A percentile compares a stretch with the other conserved stretches of the same genome.
Conservation (phyloP, 148 eudicot genomes). For the Nepenthes mirabilis region DNA sequence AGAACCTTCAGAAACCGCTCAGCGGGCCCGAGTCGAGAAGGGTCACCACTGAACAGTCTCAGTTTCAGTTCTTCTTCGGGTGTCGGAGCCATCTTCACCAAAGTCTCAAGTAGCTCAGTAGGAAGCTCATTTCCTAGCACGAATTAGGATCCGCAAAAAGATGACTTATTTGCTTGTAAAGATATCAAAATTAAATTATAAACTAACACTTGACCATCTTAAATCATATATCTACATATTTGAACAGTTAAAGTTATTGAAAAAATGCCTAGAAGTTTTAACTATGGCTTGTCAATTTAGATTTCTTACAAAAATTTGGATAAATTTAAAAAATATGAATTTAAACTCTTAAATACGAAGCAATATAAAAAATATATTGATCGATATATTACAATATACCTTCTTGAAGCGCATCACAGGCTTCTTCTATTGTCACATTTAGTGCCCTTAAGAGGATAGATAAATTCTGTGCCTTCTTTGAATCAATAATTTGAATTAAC, state of each 20-base stretch:
- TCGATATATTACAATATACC: slow-evolving; percentile 10
- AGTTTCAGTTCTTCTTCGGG: slow-evolving; percentile 66
- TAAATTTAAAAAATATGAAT: too few relatives aligned
- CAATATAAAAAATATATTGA: too few relatives aligned
- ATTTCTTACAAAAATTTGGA: not conserved
- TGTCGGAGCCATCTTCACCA: slow-evolving; percentile 79
- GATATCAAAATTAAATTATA: not conserved
- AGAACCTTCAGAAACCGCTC: slow-evolving; percentile 67
- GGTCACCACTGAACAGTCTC: slow-evolving; percentile 44
- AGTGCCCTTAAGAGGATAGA: slow-evolving; percentile 55
- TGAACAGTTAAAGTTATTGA: not conserved
- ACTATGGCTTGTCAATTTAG: too few relatives aligned
- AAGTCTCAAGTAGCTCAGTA: slow-evolving; percentile 58
- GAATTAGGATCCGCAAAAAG: not conserved
- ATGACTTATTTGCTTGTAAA: too few relatives aligned
- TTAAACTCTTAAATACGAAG: too few relatives aligned
- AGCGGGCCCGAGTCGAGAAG: slow-evolving; percentile 73
- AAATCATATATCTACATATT: not conserved
- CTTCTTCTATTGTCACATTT: slow-evolving; percentile 65
- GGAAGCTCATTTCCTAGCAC: slow-evolving; percentile 61
- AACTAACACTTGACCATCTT: not conserved
- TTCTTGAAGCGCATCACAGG: slow-evolving; percentile 63
- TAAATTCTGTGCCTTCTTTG: slow-evolving; percentile 64
- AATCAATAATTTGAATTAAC: slow-evolving; percentile 58
- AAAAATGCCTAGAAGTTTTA: not conserved